Conservation (phyloP, 768 basidiomycete species). For the Gyrodon lividus region DNA sequence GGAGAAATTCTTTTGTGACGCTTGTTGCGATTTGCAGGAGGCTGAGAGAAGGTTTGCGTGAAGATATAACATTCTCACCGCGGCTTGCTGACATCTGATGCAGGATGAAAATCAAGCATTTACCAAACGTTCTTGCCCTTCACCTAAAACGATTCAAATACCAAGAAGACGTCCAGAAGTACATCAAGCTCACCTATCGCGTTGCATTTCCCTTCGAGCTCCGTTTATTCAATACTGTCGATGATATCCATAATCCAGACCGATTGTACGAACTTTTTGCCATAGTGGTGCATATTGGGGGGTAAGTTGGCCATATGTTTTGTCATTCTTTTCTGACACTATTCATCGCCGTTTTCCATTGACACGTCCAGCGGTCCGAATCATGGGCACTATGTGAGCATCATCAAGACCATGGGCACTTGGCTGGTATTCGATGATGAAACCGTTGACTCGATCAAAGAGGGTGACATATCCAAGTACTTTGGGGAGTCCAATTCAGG, state of each 20-base stretch:
- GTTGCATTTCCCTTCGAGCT: slow-evolving; percentile 96
- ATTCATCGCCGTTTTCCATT: slow-evolving; percentile 15
- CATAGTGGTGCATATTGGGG: slow-evolving; percentile 98
- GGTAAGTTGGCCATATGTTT: slow-evolving; percentile 54
- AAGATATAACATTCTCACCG: neutral
- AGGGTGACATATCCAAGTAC: slow-evolving; percentile 88
- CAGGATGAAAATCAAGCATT: slow-evolving; percentile 98
- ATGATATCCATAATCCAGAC: slow-evolving; percentile 89
- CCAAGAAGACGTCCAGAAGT: slow-evolving; percentile 85
- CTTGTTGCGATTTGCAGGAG: slow-evolving; percentile 94
- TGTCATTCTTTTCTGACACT: slow-evolving; percentile 12
- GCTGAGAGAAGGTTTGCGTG: slow-evolving; percentile 84
- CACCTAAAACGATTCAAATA: slow-evolving; percentile 99
- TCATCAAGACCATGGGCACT: slow-evolving; percentile 78
- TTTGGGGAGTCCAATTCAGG: slow-evolving; percentile 90
- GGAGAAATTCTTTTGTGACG: slow-evolving; percentile 99
- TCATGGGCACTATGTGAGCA: slow-evolving; percentile 96
- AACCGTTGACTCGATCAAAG: slow-evolving; percentile 82
- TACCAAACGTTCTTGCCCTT: slow-evolving; percentile 92
- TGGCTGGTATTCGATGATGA: slow-evolving; percentile 99
- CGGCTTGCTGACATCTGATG: slow-evolving; percentile 7
- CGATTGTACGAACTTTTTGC: slow-evolving; percentile 92
- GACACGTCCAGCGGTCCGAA: slow-evolving; percentile 76
- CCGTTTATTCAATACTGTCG: slow-evolving; percentile 94
- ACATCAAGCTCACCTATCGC: slow-evolving; percentile 94